Base-by-base conservation (phyloP, 108 stramenopile species). In the Cyclotella cryptica region DNA sequence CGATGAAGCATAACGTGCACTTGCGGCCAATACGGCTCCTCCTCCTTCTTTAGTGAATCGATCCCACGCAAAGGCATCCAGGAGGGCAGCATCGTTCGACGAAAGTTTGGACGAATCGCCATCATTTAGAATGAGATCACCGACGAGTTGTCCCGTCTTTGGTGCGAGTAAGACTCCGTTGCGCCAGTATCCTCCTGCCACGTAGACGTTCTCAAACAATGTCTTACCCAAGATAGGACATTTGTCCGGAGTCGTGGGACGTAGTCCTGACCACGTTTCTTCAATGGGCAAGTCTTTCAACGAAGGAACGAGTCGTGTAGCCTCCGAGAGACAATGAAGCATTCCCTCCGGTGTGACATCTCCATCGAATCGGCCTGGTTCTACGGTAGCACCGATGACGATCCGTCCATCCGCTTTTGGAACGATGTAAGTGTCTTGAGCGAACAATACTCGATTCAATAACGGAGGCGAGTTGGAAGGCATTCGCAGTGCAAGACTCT, bases 151-250 rank as follows among this genome's bases (percentile, higher is more conserved):
- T 24, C 89, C 92, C 9, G 96, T 94, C 68, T 95, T 93, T 35
- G 97, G 97, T 47, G 96, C 95, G 54, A 98, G 72, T 39, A 98
- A 74, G 7, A 98, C 95, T 18, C 97, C 97, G 77, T 98, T 98
- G 21, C 97, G 82, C 97, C 97, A 98, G 69, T 98, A 97, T 10
- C 97, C 97, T 11, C 97, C 97, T 11, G 96, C 96, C 55, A 97
- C 47, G 55, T 77, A 96, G 14, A 98, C 73, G 74, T 93, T 94
- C 13, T 88, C 76, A 91, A 93, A 97, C 35, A 42, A 40, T 19
- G 92, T 92, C 26, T 84, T 70, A 10, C 97, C 97, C 24, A 98
- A 68, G n/a, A 98, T 88, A 0, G 97, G 97, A 28, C 89, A 84
- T 67, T 92, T 94, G 83, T 98, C 97, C 3, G 96, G 95, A 42